Conservation (phyloP, 1,139 yeast species). For the Candida pseudocylindracea region DNA sequence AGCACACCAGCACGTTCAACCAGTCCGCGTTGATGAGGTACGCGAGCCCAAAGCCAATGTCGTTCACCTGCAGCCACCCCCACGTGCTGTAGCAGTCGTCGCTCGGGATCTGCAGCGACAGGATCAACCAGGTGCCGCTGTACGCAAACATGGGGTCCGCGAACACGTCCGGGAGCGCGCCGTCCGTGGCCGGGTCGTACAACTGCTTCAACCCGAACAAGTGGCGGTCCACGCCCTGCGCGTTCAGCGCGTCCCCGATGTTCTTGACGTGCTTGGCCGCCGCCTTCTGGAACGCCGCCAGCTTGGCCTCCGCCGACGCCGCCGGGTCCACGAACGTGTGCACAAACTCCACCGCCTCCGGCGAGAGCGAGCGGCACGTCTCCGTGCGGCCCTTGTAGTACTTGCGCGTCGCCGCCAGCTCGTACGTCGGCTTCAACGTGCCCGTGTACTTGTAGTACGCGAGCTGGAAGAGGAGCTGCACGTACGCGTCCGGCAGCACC, state of each 20-base stretch:
- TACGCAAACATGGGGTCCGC: conserved; percentile 55
- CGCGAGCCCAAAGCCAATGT: conserved; percentile 85
- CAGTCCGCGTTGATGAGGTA: conserved; percentile 80
- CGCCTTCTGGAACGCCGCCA: conserved; percentile 52
- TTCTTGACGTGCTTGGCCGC: conserved; percentile 55
- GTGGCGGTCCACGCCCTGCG: conserved; percentile 87
- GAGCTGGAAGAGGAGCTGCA: conserved; percentile 56
- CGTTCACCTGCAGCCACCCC: conserved; percentile 94
- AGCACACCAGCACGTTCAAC: conserved; percentile 70
- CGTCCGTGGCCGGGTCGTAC: conserved; percentile 23
- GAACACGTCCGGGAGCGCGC: conserved; percentile 48
- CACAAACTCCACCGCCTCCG: conserved; percentile 52
- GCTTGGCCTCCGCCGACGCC: conserved; percentile 32
- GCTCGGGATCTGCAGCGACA: conserved; percentile 79
- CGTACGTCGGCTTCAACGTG: conserved; percentile 75
- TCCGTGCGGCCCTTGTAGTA: conserved; percentile 91
- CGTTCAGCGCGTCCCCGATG: conserved; percentile 61
- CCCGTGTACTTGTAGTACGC: conserved; percentile 71
- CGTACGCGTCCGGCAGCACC: conserved; percentile 57
- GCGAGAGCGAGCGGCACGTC: conserved; percentile 76
- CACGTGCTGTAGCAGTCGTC: conserved; percentile 67
- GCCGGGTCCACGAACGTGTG: conserved; percentile 48
- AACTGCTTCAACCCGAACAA: conserved; percentile 72
- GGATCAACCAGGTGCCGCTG: conserved; percentile 68
- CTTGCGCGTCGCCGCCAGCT: conserved; percentile 85